These are phyloP conservation scores for Pythium folliculosum DNA, from an alignment of 352 stramenopile species.

Conservation along the genomic window DNA sequence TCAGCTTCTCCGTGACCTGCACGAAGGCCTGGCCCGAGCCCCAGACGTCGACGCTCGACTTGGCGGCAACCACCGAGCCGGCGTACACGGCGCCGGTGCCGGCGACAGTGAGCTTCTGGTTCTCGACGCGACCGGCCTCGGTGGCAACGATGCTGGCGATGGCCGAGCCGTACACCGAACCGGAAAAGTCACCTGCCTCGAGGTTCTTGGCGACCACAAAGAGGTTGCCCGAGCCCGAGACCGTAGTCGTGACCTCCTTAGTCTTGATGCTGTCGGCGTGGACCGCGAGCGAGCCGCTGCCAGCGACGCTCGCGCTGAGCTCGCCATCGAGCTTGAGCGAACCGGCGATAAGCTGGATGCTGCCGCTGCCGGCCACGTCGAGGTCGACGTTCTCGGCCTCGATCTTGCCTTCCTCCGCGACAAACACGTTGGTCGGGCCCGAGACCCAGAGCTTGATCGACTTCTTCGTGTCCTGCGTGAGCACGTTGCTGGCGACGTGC, in stretches of 20 bases:
- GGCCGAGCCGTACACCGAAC: conserved; percentile 53
- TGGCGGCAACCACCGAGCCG: conserved; percentile 43
- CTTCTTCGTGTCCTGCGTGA: conserved; percentile 40
- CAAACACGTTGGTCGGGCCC: conserved; percentile 43
- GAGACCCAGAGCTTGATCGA: conserved; percentile 44
- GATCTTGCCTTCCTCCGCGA: conserved; percentile 40
- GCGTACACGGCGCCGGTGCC: conserved; percentile 49
- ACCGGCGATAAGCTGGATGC: conserved; percentile 31
- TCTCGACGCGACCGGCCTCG: conserved; percentile 40
- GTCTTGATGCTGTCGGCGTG: conserved; percentile 24
- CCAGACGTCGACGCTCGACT: conserved; percentile 47
- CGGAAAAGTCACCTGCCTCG: conserved; percentile 35
- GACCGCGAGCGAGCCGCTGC: conserved; percentile 22
- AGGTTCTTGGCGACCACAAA: conserved; percentile 43
- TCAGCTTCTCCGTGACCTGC: conserved; percentile 49
- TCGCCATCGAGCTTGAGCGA: conserved; percentile 29
- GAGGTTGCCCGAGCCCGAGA: conserved; percentile 22
- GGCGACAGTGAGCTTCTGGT: conserved; percentile 50
- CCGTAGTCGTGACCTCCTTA: conserved; percentile 22
- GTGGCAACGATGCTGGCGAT: conserved; percentile 36
- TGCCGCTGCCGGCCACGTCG: conserved; percentile 43
- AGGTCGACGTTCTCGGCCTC: conserved; percentile 40
- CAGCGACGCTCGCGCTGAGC: conserved; percentile 19
- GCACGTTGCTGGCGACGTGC: conserved; percentile 44
- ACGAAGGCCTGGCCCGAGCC: conserved; percentile 49